phyloP scores from a whole-genome alignment of 129 eudicot species.

The Chrysanthemum lavandulifolium region DNA sequence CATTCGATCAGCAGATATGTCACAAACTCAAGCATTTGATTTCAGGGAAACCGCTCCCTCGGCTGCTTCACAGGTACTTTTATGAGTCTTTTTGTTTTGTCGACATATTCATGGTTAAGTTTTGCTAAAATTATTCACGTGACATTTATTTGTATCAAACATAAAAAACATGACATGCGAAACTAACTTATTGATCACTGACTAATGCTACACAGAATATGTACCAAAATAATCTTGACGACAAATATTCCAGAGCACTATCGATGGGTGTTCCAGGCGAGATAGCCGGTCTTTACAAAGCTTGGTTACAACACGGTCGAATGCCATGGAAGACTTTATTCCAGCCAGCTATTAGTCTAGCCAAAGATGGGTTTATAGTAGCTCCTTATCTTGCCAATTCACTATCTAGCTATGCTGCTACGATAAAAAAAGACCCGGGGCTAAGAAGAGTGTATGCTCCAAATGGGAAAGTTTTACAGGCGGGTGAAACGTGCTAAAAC shows the following conservation, averaged over 20 bases:
- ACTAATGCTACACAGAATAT: conserved; percentile 48
- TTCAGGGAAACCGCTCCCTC: conserved; percentile 90
- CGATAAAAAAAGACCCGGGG: conserved; percentile 58
- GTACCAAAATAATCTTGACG: conserved; percentile 49
- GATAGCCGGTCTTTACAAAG: conserved; percentile 77
- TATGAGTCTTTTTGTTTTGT: background rate
- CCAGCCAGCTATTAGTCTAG: conserved; percentile 70
- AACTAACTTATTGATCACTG: no score
- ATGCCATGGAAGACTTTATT: conserved; percentile 70
- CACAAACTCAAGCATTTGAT: conserved; percentile 61
- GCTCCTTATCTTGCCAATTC: conserved; percentile 61
- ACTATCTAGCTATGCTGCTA: conserved; percentile 18
- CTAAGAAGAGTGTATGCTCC: conserved; percentile 67
- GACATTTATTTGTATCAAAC: no score
- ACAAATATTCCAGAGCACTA: conserved; percentile 57
- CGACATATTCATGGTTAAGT: background rate
- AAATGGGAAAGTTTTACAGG: conserved; percentile 50
- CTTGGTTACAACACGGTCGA: conserved; percentile 78
- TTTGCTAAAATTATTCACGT: no score
- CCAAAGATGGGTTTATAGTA: conserved; percentile 63
- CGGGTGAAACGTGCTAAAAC: conserved; percentile 80
- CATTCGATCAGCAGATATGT: conserved; percentile 46
- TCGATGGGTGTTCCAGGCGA: conserved; percentile 90
- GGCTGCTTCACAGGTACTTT: conserved; percentile 71
- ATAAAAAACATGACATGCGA: no score